Conservation (phyloP, 768 basidiomycete species). For the Leccinum disarticulatum region DNA sequence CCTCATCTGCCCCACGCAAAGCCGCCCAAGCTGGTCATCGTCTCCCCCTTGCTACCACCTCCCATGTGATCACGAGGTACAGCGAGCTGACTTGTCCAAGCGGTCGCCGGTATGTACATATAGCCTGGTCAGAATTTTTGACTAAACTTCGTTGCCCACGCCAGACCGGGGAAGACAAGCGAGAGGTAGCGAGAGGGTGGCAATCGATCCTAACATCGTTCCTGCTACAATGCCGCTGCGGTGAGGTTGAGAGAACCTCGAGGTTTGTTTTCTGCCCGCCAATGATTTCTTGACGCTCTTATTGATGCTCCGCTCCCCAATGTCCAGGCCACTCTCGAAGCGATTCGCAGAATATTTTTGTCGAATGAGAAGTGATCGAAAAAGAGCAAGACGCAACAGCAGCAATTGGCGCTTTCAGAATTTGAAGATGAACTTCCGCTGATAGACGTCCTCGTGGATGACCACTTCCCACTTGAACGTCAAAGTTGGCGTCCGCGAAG, state of each 20-base stretch:
- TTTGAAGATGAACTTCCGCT: constrained; percentile 46
- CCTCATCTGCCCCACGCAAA: no score
- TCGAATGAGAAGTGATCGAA: constrained; percentile 40
- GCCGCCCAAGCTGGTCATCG: no score
- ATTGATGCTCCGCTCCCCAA: not conserved
- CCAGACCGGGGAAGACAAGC: constrained; percentile 17
- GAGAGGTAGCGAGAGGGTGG: constrained; percentile 53
- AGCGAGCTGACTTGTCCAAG: no score
- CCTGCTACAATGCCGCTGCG: constrained; percentile 71
- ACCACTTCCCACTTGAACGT: no score
- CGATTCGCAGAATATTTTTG: constrained; percentile 54
- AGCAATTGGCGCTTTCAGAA: constrained; percentile 4
- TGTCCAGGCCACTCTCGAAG: constrained; percentile 59
- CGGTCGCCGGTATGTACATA: constrained; percentile 31
- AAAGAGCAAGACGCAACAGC: constrained; percentile 28
- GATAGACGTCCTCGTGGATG: constrained; percentile 83
- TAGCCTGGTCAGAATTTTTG: not conserved
- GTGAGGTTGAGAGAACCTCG: constrained; percentile 61
- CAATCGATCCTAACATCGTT: constrained; percentile 71
- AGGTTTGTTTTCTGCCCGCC: constrained; percentile 43
- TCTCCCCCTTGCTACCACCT: no score
- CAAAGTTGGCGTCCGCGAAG: no score
- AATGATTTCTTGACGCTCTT: not conserved
- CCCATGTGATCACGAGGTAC: no score
- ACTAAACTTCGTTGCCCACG: not conserved